Conservation (phyloP, 129 eudicot genomes). For the Flaveria sonorensis region DNA sequence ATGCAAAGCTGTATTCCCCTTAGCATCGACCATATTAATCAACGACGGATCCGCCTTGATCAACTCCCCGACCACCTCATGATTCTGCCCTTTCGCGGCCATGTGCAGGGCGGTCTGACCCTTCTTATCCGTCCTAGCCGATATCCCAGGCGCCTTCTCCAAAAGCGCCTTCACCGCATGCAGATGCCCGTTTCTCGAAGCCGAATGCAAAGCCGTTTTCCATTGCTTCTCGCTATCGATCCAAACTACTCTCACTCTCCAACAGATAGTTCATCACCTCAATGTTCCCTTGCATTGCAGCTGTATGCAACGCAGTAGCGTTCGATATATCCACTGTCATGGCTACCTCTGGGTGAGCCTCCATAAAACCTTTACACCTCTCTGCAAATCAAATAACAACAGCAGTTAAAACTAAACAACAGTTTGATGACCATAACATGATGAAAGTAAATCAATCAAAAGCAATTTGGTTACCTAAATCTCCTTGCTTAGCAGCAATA, state of each 20-base stretch:
- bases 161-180: constrained; percentile 53
- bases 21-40: constrained; percentile 66
- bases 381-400: constrained; percentile 39
- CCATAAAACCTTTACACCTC: constrained; percentile 67
- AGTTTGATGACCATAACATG: background rate
- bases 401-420: background rate
- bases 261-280: constrained; percentile 70
- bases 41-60: constrained; percentile 55
- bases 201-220: constrained; percentile 59
- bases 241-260: constrained; percentile 76
- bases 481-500: constrained; percentile 98
- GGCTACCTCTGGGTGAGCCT: constrained; percentile 82
- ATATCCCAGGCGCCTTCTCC: constrained; percentile 55
- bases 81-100: constrained; percentile 81
- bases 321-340: constrained; percentile 61
- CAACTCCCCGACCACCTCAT: constrained; percentile 77
- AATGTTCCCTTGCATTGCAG: constrained; percentile 79
- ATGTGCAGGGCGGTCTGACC: constrained; percentile 75
- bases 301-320: constrained; percentile 60
- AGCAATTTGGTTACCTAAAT: constrained; percentile 53
- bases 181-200: constrained; percentile 60
- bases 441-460: background rate
- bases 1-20: constrained; percentile 92
- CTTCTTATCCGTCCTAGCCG: constrained; percentile 48
- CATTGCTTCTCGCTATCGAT: constrained; percentile 64